Evolutionary conservation across 768 basidiomycete genomes (phyloP), one percentile per base, ranked within the genome.

Genomic region (Epithele typhae): DNA sequence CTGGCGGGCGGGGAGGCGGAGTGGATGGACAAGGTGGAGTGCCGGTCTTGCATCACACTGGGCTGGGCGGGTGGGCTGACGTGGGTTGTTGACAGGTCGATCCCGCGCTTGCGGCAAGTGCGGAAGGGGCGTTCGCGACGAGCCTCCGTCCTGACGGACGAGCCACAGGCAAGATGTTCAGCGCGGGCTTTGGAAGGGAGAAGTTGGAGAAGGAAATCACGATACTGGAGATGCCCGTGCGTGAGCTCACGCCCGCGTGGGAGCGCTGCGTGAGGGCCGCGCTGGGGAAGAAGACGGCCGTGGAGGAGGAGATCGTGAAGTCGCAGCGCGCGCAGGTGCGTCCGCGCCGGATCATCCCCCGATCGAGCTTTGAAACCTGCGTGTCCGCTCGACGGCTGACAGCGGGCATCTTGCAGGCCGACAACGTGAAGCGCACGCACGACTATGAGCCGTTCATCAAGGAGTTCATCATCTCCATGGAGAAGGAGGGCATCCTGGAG

Each of bases 381-480:
- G 27, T 14, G 27, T 30, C 14, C 27, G 27, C 14, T 30, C 14
- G 8, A 7, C 14, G 8, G 27, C 27, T 30, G 8, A 7, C 27
- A 7, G 27, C 27, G 27, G 7, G 27, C 27, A 14, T 7, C 27
- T 30, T 14, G 27, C 27, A 81, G 81, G 72, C 71, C 9, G 81
- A 84, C 19, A 71, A 80, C 51, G 56, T 77, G 36, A 79, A 76
- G 42, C 65, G 82, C 12, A 81, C 79, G 9, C 77, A 74, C 52
- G 79, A 84, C 61, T 84, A 82, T 52, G 79, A 81, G 55, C 79
- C 78, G 0, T 82, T 84, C 61, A 63, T 81, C 24, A 63, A 61
- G n/a, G 68, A 64, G 27, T 81, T 75, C 49, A 51, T 78, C 7
- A 62, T 53, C 12, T 57, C 61, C 2, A 48, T 80, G 52, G 70